Evolutionary conservation across 345 rosid genomes (phyloP), one percentile per base, ranked within the genome.

Genomic region (Kernera saxatilis): DNA sequence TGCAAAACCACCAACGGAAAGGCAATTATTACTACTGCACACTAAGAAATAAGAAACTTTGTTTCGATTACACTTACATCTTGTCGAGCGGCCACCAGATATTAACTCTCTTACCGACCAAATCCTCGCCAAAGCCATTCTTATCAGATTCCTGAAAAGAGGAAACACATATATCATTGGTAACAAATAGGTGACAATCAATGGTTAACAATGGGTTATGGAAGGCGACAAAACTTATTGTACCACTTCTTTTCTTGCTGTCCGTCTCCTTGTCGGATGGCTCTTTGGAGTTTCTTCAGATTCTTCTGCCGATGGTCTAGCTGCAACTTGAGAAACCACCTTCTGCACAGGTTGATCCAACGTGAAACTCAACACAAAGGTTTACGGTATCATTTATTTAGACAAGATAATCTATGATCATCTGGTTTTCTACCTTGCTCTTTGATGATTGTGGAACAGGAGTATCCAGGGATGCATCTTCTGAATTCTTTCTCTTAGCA

Each of bases 21-120:
- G 21, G 14, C 55, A 37, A 33, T 21, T 4, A 54, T 57, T 29
- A 39, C 40, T 29, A 39, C 40, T 32, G 6, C 35, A 23, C 23
- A 46, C 58, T 18, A 29, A 22, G 17, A 77, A 17, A 54, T 50
- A 48, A 64, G 7, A 61, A 18, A 11, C 32, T 56, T 56, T 33
- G 44, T 60, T 74, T 48, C 5, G 1, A 9, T 39, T 46, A 57
- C 39, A 70, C 92, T 82, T 60, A 87, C 96, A 3, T 83, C 68
- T 58, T 78, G 78, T 89, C 95, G 62, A 78, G 8, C 6, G 92
- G 95, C 95, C 95, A 89, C 88, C 90, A 89, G 22, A 89, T 83
- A 65, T 79, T 84, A 60, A 89, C 74, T 78, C 69, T 86, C 64
- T 71, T 65, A 39, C 85, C 92, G 14, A 81, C 60, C 82, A 89